Percentiles rank a stretch among this genome's conserved stretches.
Conservation (phyloP, 192 early-diverging fungal genomes). For the Linnemannia elongata region DNA sequence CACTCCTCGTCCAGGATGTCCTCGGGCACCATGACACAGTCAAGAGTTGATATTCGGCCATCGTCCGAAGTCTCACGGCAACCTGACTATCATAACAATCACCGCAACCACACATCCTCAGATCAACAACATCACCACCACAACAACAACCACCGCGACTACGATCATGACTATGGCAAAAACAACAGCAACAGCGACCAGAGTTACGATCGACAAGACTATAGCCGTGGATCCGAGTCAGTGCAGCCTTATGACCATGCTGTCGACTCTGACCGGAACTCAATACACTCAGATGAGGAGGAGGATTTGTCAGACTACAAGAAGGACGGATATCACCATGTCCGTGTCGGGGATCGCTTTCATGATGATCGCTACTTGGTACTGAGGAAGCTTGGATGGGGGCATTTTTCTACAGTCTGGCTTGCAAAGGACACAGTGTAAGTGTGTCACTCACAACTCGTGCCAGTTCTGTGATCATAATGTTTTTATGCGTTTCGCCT, state of each 20-base stretch:
- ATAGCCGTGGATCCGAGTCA: not conserved
- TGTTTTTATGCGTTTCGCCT: not conserved
- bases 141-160: not conserved
- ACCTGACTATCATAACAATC: not conserved
- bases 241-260: not conserved
- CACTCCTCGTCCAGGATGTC: slow-evolving; percentile 6
- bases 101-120: not conserved
- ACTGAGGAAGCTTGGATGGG: slow-evolving; percentile 97
- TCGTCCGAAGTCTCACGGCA: not conserved
- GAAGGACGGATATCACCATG: slow-evolving; percentile 95
- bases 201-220: not conserved
- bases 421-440: slow-evolving; percentile 84
- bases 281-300: slow-evolving; percentile 74
- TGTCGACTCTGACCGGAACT: slow-evolving; percentile 3
- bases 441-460: slow-evolving; percentile 22
- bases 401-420: slow-evolving; percentile 99
- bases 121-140: not conserved
- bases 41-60: not conserved
- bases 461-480: not conserved
- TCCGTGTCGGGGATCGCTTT: slow-evolving; percentile 86
- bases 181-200: not conserved
- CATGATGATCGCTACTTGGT: slow-evolving; percentile 86
- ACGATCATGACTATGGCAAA: not conserved
- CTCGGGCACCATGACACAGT: slow-evolving; percentile 19
- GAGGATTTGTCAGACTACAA: slow-evolving; percentile 93